These are phyloP conservation scores for Acacia melanoxylon DNA, from an alignment of 306 rosid genomes.

Conservation along the genomic window DNA sequence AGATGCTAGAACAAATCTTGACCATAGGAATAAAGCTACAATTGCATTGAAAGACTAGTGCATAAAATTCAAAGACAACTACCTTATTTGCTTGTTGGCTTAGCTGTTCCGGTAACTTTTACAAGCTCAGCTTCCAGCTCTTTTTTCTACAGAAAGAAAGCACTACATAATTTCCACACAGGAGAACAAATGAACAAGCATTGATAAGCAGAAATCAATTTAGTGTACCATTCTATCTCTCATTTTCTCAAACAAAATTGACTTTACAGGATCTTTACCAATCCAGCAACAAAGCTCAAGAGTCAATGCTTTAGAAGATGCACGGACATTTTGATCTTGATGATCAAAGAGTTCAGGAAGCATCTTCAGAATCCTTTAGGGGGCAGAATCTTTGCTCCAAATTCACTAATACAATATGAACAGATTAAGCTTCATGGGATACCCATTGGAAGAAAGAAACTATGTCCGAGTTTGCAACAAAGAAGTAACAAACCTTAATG, in stretches of 20 bases:
- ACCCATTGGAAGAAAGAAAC: constrained; percentile 20
- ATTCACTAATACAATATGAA: constrained; percentile 58
- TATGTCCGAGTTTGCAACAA: constrained; percentile 22
- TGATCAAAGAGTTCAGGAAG: constrained; percentile 99
- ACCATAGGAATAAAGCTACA: constrained; percentile 8
- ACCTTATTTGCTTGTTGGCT: constrained; percentile 97
- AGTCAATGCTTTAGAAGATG: constrained; percentile 94
- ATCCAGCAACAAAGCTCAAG: constrained; percentile 99
- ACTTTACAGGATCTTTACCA: constrained; percentile 97
- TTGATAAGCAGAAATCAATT: not conserved
- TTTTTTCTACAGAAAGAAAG: constrained; percentile 66
- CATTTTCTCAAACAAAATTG: constrained; percentile 96
- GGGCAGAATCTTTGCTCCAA: constrained; percentile 86
- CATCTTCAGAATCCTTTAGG: constrained; percentile 97
- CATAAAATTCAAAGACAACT: constrained; percentile 5
- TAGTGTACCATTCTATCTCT: constrained; percentile 91
- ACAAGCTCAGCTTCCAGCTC: constrained; percentile 98
- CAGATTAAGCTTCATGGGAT: constrained; percentile 3
- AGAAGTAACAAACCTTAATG: constrained; percentile 75
- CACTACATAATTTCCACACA: constrained; percentile 8
- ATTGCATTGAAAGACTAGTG: not conserved
- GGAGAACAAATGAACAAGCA: constrained; percentile 16
- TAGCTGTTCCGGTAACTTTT: constrained; percentile 83
- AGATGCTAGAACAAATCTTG: not conserved
- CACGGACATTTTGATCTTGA: constrained; percentile 99